phyloP scores from a whole-genome alignment of 106 monocot genomes.

The Dendrobium huoshanense region DNA sequence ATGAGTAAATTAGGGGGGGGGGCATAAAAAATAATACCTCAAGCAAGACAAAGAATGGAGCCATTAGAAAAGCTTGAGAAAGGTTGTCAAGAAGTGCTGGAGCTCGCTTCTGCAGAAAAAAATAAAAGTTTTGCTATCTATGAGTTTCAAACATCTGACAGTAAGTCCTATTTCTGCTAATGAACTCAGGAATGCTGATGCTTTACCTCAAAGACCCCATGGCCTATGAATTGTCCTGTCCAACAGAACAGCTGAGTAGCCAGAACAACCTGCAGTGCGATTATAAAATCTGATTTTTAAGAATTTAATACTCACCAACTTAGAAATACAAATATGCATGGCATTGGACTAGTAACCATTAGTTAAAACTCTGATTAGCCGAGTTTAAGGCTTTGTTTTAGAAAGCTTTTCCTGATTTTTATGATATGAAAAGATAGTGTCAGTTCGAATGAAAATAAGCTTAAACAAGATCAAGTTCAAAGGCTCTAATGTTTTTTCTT shows the following conservation, averaged over 20 bases:
- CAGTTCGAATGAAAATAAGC: no score
- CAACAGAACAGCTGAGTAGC: slow-evolving; percentile 60
- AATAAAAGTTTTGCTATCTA: neutral
- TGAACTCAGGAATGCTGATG: neutral
- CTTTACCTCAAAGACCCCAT: slow-evolving; percentile 67
- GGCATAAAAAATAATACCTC: slow-evolving; percentile 25
- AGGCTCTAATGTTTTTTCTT: no score
- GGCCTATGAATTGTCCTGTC: slow-evolving; percentile 67
- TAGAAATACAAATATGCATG: neutral
- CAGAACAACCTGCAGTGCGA: slow-evolving; percentile 38
- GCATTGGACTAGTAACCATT: neutral
- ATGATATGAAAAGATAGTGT: no score
- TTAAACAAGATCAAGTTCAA: no score
- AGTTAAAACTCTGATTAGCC: neutral
- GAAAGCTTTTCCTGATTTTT: no score
- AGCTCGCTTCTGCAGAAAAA: slow-evolving; percentile 33
- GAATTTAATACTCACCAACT: neutral
- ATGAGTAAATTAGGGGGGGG: neutral
- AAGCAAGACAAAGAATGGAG: slow-evolving; percentile 45
- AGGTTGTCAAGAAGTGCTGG: slow-evolving; percentile 53
- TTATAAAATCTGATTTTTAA: neutral
- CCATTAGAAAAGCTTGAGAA: slow-evolving; percentile 37
- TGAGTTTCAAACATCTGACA: no score
- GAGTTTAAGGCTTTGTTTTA: no score
- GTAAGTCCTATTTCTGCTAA: neutral